Percentiles rank a stretch among this genome's conserved stretches.
phyloP scores from a whole-genome alignment of 2,329 filamentous ascomycete species.

The Didymella lethalis region DNA sequence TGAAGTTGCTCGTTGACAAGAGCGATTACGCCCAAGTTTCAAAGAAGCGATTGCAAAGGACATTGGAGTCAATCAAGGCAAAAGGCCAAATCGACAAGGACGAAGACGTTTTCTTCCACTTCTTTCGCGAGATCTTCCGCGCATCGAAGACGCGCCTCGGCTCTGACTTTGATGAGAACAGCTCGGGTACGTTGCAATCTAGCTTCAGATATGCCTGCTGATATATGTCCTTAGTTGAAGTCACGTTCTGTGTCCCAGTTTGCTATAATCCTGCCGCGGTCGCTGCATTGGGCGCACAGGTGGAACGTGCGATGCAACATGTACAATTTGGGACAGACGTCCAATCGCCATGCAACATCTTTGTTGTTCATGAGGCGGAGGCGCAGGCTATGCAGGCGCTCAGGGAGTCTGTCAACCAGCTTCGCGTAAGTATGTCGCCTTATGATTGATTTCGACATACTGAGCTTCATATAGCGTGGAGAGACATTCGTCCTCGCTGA shows the following conservation, averaged over 20 bases:
- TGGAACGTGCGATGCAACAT: slow-evolving; percentile 21
- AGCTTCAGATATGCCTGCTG: neutral
- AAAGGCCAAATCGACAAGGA: slow-evolving; percentile 15
- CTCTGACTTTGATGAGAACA: neutral
- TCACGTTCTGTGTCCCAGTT: slow-evolving; percentile 24
- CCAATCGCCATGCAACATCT: slow-evolving; percentile 13
- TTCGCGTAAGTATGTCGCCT: neutral
- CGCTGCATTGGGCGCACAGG: slow-evolving; percentile 6
- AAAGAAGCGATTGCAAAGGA: neutral
- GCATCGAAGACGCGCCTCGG: slow-evolving; percentile 1
- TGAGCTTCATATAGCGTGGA: slow-evolving; percentile 4
- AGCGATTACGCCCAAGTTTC: slow-evolving; percentile 3
- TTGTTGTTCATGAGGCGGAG: slow-evolving; percentile 32
- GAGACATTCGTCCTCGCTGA: slow-evolving; percentile 26
- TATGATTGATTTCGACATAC: neutral
- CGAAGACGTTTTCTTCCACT: slow-evolving; percentile 13
- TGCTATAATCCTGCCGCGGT: slow-evolving; percentile 22
- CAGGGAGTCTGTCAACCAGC: neutral
- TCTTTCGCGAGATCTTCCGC: slow-evolving; percentile 11
- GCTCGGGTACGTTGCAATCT: slow-evolving; percentile 1
- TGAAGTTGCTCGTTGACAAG: slow-evolving; percentile 22
- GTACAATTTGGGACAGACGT: slow-evolving; percentile 12
- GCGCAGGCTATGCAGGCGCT: slow-evolving; percentile 25
- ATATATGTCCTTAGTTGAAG: slow-evolving; percentile 14
- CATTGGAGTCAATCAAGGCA: neutral